Evolutionary conservation across 2,329 filamentous ascomycete species (phyloP).

Genomic region (Colletotrichum lindemuthianum): DNA sequence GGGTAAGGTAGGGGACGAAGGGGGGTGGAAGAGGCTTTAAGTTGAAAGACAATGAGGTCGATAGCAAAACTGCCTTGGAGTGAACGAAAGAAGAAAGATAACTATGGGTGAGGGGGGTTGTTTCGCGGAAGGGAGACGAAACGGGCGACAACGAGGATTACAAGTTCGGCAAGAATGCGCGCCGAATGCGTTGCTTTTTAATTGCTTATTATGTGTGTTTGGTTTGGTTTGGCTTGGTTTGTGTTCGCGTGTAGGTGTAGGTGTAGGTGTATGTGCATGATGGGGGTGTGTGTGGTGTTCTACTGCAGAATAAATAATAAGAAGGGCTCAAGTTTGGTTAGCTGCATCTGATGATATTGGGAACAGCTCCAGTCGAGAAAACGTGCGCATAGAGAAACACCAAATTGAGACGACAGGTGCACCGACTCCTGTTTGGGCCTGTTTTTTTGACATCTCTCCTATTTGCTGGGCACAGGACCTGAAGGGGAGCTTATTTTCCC

Average conservation of each 20-base stretch:
- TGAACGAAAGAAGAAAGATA: no score
- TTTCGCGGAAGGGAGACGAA: no score
- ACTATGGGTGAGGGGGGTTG: no score
- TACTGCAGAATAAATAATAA: constrained; percentile 4
- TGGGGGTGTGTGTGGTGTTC: constrained; percentile 2
- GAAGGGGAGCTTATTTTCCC: no score
- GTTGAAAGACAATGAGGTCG: no score
- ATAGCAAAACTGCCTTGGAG: no score
- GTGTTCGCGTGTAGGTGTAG: not conserved
- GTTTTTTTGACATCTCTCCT: constrained; percentile 1
- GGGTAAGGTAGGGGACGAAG: no score
- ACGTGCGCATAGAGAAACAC: constrained; percentile 10
- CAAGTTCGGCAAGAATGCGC: no score
- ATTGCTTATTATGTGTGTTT: not conserved
- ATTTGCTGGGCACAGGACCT: not conserved
- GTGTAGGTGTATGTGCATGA: no score
- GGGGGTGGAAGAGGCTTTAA: no score
- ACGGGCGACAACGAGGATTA: no score
- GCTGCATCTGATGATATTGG: constrained; percentile 22
- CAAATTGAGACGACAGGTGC: constrained; percentile 21
- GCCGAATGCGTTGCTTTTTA: no score
- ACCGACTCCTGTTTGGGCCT: constrained; percentile 5
- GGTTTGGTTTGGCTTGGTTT: constrained; percentile 14
- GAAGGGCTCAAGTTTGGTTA: constrained; percentile 14
- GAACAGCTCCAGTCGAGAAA: constrained; percentile 17